These are phyloP conservation scores for Stromatinia cepivora DNA, from an alignment of 2,329 filamentous ascomycete species.

Conservation along the genomic window DNA sequence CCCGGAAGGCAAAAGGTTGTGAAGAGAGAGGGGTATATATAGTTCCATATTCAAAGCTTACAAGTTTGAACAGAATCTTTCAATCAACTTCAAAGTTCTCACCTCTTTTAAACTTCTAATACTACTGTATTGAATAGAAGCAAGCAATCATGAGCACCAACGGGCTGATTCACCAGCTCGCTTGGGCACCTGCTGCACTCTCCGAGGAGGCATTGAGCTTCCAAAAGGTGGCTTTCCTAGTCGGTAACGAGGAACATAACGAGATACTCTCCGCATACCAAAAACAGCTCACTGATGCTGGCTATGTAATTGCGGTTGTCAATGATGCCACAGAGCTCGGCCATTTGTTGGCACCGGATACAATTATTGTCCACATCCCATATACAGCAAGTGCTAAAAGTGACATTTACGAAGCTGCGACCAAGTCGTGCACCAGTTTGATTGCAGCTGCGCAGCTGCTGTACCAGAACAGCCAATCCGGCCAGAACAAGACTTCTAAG, in stretches of 20 bases:
- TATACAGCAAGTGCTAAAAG: neutral
- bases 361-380: neutral
- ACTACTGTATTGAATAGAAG: neutral
- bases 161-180: neutral
- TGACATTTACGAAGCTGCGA: neutral
- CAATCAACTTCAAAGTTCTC: too few species aligned
- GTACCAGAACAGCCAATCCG: neutral
- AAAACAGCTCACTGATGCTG: neutral
- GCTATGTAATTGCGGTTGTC: neutral
- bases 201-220: neutral
- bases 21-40: too few species aligned
- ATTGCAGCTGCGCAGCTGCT: neutral
- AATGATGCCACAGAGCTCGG: neutral
- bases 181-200: neutral
- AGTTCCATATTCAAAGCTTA: too few species aligned
- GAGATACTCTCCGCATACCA: neutral
- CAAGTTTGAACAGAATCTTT: too few species aligned
- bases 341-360: neutral
- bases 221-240: neutral
- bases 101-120: too few species aligned
- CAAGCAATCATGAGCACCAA: neutral
- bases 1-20: too few species aligned
- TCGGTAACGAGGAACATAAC: neutral
- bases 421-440: neutral
- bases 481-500: neutral